phyloP scores from a whole-genome alignment of 805 yeast species.

The Phaffomyces opuntiae region DNA sequence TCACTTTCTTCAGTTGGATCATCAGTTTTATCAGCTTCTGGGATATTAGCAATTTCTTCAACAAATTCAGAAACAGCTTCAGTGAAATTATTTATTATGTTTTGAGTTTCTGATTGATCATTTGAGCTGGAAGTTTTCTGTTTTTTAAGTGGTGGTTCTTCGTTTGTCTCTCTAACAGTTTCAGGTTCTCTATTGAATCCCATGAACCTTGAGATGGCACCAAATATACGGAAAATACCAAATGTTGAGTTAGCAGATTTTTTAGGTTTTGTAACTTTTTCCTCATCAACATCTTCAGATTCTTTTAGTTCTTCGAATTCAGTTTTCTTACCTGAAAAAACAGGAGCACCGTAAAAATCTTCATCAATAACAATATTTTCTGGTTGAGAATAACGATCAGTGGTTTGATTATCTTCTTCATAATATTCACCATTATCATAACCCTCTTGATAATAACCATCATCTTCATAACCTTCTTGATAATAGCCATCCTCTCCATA shows the following conservation, averaged over 20 bases:
- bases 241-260: not conserved
- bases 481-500: not conserved
- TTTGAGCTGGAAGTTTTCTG: not conserved
- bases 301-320: not conserved
- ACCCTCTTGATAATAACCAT: not conserved
- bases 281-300: not conserved
- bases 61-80: constrained; percentile 5
- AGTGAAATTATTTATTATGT: not conserved
- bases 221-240: not conserved
- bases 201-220: not conserved
- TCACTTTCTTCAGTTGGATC: not conserved
- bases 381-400: not conserved
- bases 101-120: not conserved
- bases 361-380: not conserved
- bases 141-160: not conserved
- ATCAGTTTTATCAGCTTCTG: constrained; percentile 1
- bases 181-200: not conserved
- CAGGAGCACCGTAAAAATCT: not conserved
- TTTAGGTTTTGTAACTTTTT: not conserved
- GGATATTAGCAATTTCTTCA: not conserved
- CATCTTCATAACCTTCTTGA: not conserved
- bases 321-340: not conserved
- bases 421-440: not conserved
- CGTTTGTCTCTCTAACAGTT: not conserved
- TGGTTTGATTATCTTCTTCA: not conserved